A percentile compares a stretch with the other conserved stretches of the same genome.
These are phyloP conservation scores for Marchantia polymorpha DNA, from an alignment of 225 moss, liverwort and hornwort genomes.

Conservation along the genomic window DNA sequence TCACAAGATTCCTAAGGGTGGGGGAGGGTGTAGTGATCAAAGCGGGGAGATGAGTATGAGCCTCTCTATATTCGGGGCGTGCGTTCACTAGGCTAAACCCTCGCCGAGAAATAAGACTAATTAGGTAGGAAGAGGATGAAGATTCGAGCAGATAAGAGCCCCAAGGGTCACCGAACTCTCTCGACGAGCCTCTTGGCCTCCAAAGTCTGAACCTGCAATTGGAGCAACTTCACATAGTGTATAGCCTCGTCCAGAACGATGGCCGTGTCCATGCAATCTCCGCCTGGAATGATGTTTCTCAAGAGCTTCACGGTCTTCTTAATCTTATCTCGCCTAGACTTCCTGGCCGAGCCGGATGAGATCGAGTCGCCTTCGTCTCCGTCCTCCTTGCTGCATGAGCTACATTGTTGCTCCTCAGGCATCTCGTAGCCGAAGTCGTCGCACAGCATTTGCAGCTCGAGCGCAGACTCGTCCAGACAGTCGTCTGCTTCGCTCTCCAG, in stretches of 20 bases:
- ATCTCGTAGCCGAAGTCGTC: constrained; percentile 36
- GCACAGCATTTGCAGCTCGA: constrained; percentile 48
- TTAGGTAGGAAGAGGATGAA: no score
- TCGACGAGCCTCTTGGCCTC: constrained; percentile 37
- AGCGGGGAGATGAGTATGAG: no score
- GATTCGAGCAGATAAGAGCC: no score
- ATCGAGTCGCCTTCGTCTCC: constrained; percentile 25
- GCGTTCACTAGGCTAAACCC: no score
- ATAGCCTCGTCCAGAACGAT: constrained; percentile 93
- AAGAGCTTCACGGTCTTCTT: constrained; percentile 42
- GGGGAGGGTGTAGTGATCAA: no score
- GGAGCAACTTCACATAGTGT: constrained; percentile 86
- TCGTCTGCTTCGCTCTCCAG: constrained; percentile 6
- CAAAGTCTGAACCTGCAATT: constrained; percentile 85
- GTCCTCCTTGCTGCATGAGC: constrained; percentile 32
- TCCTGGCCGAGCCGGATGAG: constrained; percentile 38
- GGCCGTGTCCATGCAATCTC: constrained; percentile 83
- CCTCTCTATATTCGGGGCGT: no score
- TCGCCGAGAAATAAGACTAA: no score
- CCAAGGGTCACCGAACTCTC: no score
- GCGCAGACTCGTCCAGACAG: constrained; percentile 21
- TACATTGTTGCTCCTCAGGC: constrained; percentile 28
- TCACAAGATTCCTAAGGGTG: no score
- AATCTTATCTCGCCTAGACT: constrained; percentile 33
- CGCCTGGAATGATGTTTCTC: constrained; percentile 69